These are phyloP conservation scores for Talaromyces sp. DNA, from an alignment of 2,329 filamentous ascomycete genomes.

Conservation along the genomic window DNA sequence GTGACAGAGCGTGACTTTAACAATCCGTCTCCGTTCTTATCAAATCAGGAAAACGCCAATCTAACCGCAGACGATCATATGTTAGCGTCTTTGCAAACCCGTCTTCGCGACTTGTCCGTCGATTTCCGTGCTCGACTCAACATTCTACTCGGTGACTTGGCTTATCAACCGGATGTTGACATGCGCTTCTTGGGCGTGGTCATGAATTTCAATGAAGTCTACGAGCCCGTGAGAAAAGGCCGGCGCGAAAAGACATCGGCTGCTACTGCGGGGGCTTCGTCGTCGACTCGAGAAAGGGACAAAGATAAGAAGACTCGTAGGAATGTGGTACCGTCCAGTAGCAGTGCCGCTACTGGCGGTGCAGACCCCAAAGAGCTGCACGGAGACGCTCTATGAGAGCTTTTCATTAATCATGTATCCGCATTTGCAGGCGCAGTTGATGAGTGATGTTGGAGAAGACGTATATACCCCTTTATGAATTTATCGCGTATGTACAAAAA, in stretches of 20 bases:
- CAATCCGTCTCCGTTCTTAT: conserved; percentile 24
- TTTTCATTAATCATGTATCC: background rate
- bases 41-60: conserved; percentile 30
- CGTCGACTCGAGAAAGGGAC: conserved; percentile 32
- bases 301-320: conserved; percentile 18
- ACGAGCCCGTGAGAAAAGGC: conserved; percentile 68
- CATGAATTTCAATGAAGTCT: conserved; percentile 99
- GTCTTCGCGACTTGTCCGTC: conserved; percentile 67
- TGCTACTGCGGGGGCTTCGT: conserved; percentile 23
- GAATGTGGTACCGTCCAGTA: conserved; percentile 10
- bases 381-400: background rate
- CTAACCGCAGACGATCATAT: conserved; percentile 55
- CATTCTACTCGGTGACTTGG: conserved; percentile 80
- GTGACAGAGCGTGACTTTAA: conserved; percentile 54
- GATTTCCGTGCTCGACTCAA: conserved; percentile 78
- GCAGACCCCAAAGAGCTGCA: conserved; percentile 17
- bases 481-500: background rate
- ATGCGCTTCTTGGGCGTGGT: conserved; percentile 93
- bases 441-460: background rate
- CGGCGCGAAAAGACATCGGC: conserved; percentile 32
- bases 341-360: background rate
- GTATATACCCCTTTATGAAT: background rate
- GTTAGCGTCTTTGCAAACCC: conserved; percentile 70
- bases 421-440: conserved; percentile 1
- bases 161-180: conserved; percentile 90